Evolutionary conservation across 1,284 basidiomycete genomes (phyloP), one percentile per base, ranked within the genome.

Genomic region (Mycena citricolor): DNA sequence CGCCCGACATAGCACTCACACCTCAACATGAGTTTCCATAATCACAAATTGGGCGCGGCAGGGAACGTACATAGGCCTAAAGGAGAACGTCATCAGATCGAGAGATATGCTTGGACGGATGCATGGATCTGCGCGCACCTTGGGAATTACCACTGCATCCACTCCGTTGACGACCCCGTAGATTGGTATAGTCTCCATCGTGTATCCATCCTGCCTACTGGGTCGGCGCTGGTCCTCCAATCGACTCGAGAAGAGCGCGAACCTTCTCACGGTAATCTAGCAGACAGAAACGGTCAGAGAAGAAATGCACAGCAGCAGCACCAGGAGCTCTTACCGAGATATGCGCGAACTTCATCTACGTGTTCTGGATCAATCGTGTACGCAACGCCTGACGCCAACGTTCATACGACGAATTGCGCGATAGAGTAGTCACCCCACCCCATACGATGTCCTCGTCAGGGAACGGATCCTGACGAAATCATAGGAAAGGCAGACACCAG

Each of bases 361-460:
- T 87, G 78, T 22, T 61, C 69, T 0, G 89, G 84, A 55, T 93
- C 86, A 58, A 94, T 91, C 10, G 86, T 90, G 62, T 88, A 91
- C 17, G 85, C 86, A 20, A 93, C 66, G 10, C 86, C 85, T 88
- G 44, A 8, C 19, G 13, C 1, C 13, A n/a, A 7, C 11, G 16
- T n/a, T 13, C 7, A 16, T 13, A 12, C 7, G 4, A n/a, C 5
- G 8, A 8, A 21, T 20, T 14, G 5, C n/a, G 8, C 2, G 20
- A 1, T 28, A 11, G 17, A 4, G n/a, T n/a, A n/a, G 8, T 28
- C 17, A 42, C 8, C 73, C 35, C 47, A 76, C 90, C 91, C 90
- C 90, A 94, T 4, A 94, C 90, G 29, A 80, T 74, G 56, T 89
- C 83, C 19, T 89, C 86, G 31, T 87, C 69, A 0, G 86, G 86